These are phyloP conservation scores for Blakeslea trispora DNA, from an alignment of 371 early-diverging fungal genomes.

Conservation along the genomic window DNA sequence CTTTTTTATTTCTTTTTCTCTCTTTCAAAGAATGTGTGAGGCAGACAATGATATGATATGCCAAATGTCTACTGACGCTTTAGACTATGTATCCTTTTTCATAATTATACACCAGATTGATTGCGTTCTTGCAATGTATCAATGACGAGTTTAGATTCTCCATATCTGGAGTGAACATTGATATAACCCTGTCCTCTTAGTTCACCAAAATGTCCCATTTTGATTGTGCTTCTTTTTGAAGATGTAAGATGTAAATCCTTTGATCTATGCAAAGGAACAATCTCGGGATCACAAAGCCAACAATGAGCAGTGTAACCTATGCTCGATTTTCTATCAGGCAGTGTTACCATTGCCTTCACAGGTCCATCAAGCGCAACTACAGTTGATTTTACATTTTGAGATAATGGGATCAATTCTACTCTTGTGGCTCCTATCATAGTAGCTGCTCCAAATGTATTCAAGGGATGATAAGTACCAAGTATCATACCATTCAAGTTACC, in stretches of 20 bases:
- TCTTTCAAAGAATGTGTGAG: too few relatives aligned
- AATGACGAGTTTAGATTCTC: slow-evolving; percentile 12
- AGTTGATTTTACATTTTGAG: slow-evolving; percentile 11
- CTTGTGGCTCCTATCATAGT: slow-evolving; percentile 16
- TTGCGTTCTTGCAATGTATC: background rate
- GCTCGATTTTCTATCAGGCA: background rate
- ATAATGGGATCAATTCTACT: slow-evolving; percentile 11
- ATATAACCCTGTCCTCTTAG: background rate
- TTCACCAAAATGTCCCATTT: slow-evolving; percentile 14
- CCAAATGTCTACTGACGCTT: too few relatives aligned
- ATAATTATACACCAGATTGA: too few relatives aligned
- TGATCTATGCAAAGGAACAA: background rate
- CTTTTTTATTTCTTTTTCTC: too few relatives aligned
- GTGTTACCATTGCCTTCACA: slow-evolving; percentile 5
- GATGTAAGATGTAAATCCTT: background rate
- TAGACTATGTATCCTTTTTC: too few relatives aligned
- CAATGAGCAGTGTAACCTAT: slow-evolving; percentile 12
- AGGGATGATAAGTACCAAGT: slow-evolving; percentile 13
- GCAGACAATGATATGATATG: too few relatives aligned
- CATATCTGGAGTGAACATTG: slow-evolving; percentile 15
- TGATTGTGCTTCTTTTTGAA: slow-evolving; percentile 6
- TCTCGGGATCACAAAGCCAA: slow-evolving; percentile 16
- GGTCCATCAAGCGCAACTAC: slow-evolving; percentile 19
- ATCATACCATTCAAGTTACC: slow-evolving; percentile 18
- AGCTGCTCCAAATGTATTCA: slow-evolving; percentile 6